phyloP scores from a whole-genome alignment of 768 basidiomycete species.

The Rubroboletus satanas region DNA sequence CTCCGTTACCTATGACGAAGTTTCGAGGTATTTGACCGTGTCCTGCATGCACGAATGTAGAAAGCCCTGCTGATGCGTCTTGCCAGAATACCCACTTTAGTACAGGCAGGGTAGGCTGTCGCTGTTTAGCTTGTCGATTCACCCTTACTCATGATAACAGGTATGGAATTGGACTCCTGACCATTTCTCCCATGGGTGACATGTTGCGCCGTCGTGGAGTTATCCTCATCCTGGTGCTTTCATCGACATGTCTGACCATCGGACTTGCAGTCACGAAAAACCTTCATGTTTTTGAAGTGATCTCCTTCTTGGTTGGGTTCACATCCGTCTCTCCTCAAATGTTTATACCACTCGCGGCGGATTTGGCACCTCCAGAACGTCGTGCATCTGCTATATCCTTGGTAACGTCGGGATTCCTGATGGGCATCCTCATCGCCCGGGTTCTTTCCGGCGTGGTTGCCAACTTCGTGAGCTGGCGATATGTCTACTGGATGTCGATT shows the following conservation, averaged over 20 bases:
- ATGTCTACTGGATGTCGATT: constrained; percentile 72
- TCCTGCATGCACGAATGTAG: neutral
- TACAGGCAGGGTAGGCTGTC: constrained; percentile 55
- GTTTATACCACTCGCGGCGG: constrained; percentile 67
- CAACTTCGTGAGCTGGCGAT: constrained; percentile 62
- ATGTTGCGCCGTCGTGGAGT: constrained; percentile 70
- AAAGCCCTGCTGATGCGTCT: neutral
- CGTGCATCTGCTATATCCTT: constrained; percentile 74
- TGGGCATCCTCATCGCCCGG: constrained; percentile 70
- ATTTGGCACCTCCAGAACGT: constrained; percentile 68
- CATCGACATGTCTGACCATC: constrained; percentile 58
- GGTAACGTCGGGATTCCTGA: constrained; percentile 59
- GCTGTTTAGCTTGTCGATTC: neutral
- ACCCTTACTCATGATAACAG: constrained; percentile 29
- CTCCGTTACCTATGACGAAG: constrained; percentile 30
- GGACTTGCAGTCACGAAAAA: constrained; percentile 61
- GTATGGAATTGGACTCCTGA: constrained; percentile 64
- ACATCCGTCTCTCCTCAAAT: constrained; percentile 68
- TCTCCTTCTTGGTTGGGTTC: constrained; percentile 67
- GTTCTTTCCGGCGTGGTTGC: constrained; percentile 71
- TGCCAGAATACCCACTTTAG: constrained; percentile 55
- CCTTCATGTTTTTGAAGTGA: constrained; percentile 54
- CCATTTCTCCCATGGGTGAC: constrained; percentile 79
- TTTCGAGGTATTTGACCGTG: constrained; percentile 24
- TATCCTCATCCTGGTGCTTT: constrained; percentile 53